Evolutionary conservation across 1,284 basidiomycete species (phyloP).

Genomic region (Cryptococcus amylolentus): DNA sequence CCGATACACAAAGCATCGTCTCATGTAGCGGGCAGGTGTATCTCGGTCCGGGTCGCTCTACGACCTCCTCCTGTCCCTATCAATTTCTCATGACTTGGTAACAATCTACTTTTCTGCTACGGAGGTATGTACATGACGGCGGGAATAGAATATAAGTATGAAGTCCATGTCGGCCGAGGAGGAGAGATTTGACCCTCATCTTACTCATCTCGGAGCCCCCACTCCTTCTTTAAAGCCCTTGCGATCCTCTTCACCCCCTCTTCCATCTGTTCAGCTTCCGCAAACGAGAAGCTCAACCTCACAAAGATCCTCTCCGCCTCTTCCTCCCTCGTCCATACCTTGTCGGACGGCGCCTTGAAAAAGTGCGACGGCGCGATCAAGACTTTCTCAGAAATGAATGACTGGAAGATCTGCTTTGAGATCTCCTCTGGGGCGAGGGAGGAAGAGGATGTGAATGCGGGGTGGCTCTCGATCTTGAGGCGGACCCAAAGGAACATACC

Average conservation of each 20-base stretch:
- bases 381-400: conserved; percentile 26
- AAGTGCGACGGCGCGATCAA: conserved; percentile 27
- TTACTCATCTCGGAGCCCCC: conserved; percentile 9
- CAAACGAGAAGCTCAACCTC: conserved; percentile 32
- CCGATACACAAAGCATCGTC: too few species aligned
- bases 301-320: conserved; percentile 32
- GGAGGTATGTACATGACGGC: too few species aligned
- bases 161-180: too few species aligned
- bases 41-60: too few species aligned
- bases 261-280: conserved; percentile 32
- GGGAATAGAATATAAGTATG: too few species aligned
- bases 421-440: conserved; percentile 23
- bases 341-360: conserved; percentile 32
- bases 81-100: too few species aligned
- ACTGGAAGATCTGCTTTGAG: conserved; percentile 27
- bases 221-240: conserved; percentile 24
- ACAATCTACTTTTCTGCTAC: too few species aligned
- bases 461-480: conserved; percentile 36
- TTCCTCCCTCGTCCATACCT: conserved; percentile 24
- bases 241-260: conserved; percentile 36
- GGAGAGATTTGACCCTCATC: too few species aligned
- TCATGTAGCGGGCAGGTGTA: too few species aligned
- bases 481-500: conserved; percentile 46
- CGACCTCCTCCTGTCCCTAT: too few species aligned
- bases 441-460: conserved; percentile 14